Evolutionary conservation across 2,329 filamentous ascomycete genomes (phyloP), one percentile per base, ranked within the genome.

Genomic region (Trichothecium sympodiale): DNA sequence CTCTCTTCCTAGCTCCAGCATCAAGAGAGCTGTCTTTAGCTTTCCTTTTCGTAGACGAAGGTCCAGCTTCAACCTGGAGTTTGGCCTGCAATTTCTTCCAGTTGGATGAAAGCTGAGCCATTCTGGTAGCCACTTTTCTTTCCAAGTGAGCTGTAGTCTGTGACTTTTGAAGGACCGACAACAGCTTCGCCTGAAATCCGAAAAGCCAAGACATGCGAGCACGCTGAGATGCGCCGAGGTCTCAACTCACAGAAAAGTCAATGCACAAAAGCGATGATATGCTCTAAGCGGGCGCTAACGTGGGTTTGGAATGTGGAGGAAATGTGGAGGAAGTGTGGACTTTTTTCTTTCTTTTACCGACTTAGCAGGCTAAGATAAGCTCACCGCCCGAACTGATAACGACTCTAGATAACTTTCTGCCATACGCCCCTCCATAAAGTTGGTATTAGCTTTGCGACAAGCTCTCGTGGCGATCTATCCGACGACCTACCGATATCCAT

Each of bases 41-140:
- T 46, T 69, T 65, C 43, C 67, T 60, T 42, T 67, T 65, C 12
- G n/a, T n/a, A n/a, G 56, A 35, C 57, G 60, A 44, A n/a, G 56
- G 39, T n/a, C 56, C 40, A 18, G 61, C 55, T 40, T 69, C 64
- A 29, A 64, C 53, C 49, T 71, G 66, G 46, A 76, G 60, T 47
- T 69, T 70, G 44, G 72, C 71, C 60, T 86, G 81, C 37, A 88
- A 67, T 60, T 73, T 80, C 60, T 85, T 86, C 83, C 83, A 88
- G 54, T 88, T 88, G 36, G 72, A 76, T 10, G 76, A 80, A 25
- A 80, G 57, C 47, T 62, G 62, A 27, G 56, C 55, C 58, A 61
- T 61, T 27, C 29, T 30, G 25, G 33, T 32, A 5, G 16, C 29
- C 29, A 30, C 29, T 30, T 30, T 7, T 30, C 29, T 13, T 14